phyloP scores from a whole-genome alignment of 768 basidiomycete species.

The Tylopilus felleus region DNA sequence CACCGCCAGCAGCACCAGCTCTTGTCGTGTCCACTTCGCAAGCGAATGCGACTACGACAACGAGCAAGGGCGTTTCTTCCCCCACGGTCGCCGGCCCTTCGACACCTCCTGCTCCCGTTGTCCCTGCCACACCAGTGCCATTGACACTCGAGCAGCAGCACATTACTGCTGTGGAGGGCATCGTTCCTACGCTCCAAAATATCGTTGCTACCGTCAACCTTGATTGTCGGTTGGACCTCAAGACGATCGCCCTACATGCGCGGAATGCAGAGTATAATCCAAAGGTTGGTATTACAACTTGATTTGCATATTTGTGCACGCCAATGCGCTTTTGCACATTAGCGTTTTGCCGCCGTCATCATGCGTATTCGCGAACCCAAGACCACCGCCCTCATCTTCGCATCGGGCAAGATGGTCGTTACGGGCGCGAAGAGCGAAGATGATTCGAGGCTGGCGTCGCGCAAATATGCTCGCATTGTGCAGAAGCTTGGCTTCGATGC shows the following conservation, averaged over 20 bases:
- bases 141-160: constrained; percentile 89
- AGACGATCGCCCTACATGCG: constrained; percentile 97
- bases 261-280: constrained; percentile 99
- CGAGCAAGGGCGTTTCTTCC: constrained; percentile 30
- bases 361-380: constrained; percentile 99
- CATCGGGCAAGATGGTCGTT: constrained; percentile 99
- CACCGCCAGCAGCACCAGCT: constrained; percentile 23
- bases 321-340: constrained; percentile 61
- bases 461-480: constrained; percentile 98
- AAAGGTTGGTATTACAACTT: constrained; percentile 77
- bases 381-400: constrained; percentile 99
- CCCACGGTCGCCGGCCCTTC: constrained; percentile 58
- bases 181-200: constrained; percentile 99
- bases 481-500: constrained; percentile 99
- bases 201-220: constrained; percentile 99
- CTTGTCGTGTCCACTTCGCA: constrained; percentile 12
- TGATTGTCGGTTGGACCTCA: constrained; percentile 93
- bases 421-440: constrained; percentile 99
- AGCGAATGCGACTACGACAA: constrained; percentile 30
- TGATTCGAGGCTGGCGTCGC: constrained; percentile 92
- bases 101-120: constrained; percentile 46
- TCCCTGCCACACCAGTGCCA: constrained; percentile 66
- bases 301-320: constrained; percentile 41
- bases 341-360: constrained; percentile 99
- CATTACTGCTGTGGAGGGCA: constrained; percentile 95